Evolutionary conservation across 306 rosid genomes (phyloP), one percentile per base, ranked within the genome.

Genomic region (Citrullus colocynthis): DNA sequence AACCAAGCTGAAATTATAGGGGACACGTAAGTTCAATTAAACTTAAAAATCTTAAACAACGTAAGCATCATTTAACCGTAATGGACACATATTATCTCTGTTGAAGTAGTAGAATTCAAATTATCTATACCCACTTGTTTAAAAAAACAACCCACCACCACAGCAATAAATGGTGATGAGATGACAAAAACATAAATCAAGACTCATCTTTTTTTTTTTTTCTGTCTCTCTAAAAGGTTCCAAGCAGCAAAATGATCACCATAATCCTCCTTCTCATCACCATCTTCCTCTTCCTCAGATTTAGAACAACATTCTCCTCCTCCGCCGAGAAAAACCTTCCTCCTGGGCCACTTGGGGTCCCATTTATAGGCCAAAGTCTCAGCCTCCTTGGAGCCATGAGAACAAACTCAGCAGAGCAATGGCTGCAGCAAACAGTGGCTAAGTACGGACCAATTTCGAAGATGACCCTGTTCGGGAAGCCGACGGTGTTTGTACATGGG

Each of bases 361-460:
- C 93, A 28, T 32, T 83, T 4, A 80, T 93, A 28, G 96, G 96
- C 30, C 93, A 92, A 79, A 92, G 90, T 79, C 86, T 90, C n/a
- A 75, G 80, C 67, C 84, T 90, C 66, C 92, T 90, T 9, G 37
- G 78, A 39, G 86, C 92, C 7, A 86, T 87, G 93, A 85, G 90
- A 1, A 64, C 83, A 42, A 93, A 93, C 85, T 82, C 89, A 0
- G 89, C 89, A 18, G 94, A 93, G 76, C 69, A 89, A 79, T 91
- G 96, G 96, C 72, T 89, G 4, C 70, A 56, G 9, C 52, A 82
- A 4, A 86, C 94, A 80, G 84, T 87, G 20, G 79, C 16, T 7
- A 90, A 86, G 86, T 88, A 91, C 21, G 96, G 98, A 54, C 86
- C 97, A 7, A 28, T 91, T 61, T 90, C 94, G 32, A 93, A 91